phyloP scores from a whole-genome alignment of 305 asterid species.

The Ruellia speciosa region DNA sequence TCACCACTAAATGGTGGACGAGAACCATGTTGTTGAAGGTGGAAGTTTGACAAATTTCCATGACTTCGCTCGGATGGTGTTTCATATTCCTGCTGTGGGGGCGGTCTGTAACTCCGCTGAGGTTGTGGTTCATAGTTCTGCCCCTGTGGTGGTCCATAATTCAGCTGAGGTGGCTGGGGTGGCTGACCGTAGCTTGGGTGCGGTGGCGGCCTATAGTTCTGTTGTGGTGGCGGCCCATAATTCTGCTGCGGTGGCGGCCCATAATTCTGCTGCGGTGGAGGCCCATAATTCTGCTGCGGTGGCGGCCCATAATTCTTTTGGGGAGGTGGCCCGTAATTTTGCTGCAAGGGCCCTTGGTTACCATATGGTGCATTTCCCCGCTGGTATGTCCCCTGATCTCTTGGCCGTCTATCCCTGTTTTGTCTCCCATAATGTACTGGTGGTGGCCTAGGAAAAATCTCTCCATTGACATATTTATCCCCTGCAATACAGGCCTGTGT shows the following conservation, averaged over 20 bases:
- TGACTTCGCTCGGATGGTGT: background rate
- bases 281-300: conserved; percentile 25
- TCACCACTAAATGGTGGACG: conserved; percentile 20
- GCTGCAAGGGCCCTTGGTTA: conserved; percentile 32
- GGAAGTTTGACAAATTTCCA: background rate
- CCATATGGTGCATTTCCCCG: conserved; percentile 17
- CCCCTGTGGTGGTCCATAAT: background rate
- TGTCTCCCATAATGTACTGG: conserved; percentile 57
- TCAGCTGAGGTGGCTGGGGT: background rate
- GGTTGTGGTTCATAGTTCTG: background rate
- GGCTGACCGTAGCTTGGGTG: conserved; percentile 2
- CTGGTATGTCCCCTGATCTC: conserved; percentile 25
- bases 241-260: conserved; percentile 27
- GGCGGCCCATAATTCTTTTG: conserved; percentile 25
- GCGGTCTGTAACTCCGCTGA: background rate
- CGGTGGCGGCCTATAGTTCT: conserved; percentile 21
- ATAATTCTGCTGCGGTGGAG: conserved; percentile 22
- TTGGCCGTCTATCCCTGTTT: conserved; percentile 30
- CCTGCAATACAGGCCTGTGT: conserved; percentile 38
- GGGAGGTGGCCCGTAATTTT: conserved; percentile 28
- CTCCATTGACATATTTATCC: conserved; percentile 83
- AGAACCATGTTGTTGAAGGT: background rate
- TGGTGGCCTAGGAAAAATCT: conserved; percentile 75
- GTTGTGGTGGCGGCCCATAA: conserved; percentile 27
- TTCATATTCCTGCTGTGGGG: background rate